Base-by-base conservation (phyloP, 768 basidiomycete species). In the Tricholoma matsutake region DNA sequence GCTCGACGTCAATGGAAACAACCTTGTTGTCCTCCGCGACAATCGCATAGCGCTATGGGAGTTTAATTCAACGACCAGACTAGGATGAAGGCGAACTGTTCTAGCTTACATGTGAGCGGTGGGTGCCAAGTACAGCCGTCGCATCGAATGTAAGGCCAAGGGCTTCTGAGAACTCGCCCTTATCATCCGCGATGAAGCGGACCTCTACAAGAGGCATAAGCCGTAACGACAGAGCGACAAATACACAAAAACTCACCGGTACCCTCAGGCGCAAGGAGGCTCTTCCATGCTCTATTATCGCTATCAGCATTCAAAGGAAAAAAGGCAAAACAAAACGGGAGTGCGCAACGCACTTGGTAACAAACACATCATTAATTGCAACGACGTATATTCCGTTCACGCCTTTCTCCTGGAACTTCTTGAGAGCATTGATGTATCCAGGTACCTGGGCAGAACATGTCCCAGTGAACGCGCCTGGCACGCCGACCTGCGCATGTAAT, bases 281-380 rank as follows among this genome's bases (percentile, higher is more conserved):
- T 80, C 68, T 87, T 89, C 87, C 87, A 89, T 34, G 86, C 87
- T 63, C 86, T 88, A 57, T 25, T n/a, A 7, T 31, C 22, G 14
- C 55, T 16, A 28, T 20, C 56, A 43, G 7, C 9, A 22, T 6
- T 57, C 7, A 61, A 22, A 25, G 22, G 3, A 25, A 25, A 3
- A 25, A 25, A 25, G 22, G 49, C 14, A 41, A 59, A 18, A 37
- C 25, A 35, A 1, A 56, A 18, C 9, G 14, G 25, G 37, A n/a
- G 6, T 25, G 31, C 10, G 7, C 56, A 16, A 66, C 78, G 58
- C 58, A 82, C 80, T 86, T 82, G 60, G 80, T 84, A 49, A 91
- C 88, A 67, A 89, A 94, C 6, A 81, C 80, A 69, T 96, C 93
- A 71, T 95, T 95, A 59, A 91, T 87, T 25, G 86, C 77, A 58